These are phyloP conservation scores for Amoebophrya sp. DNA, from an alignment of 169 alveolate species.

Conservation along the genomic window DNA sequence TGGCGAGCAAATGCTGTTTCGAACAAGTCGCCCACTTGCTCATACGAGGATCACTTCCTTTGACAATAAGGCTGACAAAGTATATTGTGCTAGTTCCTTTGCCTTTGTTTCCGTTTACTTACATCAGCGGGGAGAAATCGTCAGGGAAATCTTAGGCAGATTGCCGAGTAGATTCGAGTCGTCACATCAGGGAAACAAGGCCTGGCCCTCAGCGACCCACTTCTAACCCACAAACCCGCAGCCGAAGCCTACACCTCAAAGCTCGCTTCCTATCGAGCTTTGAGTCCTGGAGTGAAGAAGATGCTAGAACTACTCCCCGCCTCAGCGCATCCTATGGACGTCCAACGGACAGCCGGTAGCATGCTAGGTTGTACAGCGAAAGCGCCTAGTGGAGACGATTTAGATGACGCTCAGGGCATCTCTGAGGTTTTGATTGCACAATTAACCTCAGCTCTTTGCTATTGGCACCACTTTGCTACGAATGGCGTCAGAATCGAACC, in stretches of 20 bases:
- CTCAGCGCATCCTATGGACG: conserved; percentile 69
- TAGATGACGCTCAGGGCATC: conserved; percentile 38
- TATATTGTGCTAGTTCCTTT: too few species aligned
- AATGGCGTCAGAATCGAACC: conserved; percentile 57
- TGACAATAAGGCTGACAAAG: conserved; percentile 42
- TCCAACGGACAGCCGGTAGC: background rate
- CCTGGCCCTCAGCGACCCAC: too few species aligned
- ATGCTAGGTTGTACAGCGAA: background rate
- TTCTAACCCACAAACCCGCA: too few species aligned
- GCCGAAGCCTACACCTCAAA: conserved; percentile 43
- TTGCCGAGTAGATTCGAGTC: too few species aligned
- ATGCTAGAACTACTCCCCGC: conserved; percentile 58
- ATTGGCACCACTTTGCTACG: conserved; percentile 65
- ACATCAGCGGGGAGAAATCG: too few species aligned
- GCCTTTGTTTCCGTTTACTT: too few species aligned
- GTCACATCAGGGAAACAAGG: too few species aligned
- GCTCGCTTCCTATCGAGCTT: conserved; percentile 52
- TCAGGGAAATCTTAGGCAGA: too few species aligned
- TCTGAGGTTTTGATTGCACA: conserved; percentile 52
- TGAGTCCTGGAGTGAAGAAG: conserved; percentile 52
- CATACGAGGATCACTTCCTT: conserved; percentile 57
- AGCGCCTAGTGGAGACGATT: conserved; percentile 47
- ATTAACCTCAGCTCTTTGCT: conserved; percentile 58
- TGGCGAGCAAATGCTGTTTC: conserved; percentile 58
- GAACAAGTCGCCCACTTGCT: conserved; percentile 67